Percentiles rank a stretch among this genome's conserved stretches.
Evolutionary conservation across 163 green algal genomes (phyloP).

Genomic region (Scenedesmus sp.): DNA sequence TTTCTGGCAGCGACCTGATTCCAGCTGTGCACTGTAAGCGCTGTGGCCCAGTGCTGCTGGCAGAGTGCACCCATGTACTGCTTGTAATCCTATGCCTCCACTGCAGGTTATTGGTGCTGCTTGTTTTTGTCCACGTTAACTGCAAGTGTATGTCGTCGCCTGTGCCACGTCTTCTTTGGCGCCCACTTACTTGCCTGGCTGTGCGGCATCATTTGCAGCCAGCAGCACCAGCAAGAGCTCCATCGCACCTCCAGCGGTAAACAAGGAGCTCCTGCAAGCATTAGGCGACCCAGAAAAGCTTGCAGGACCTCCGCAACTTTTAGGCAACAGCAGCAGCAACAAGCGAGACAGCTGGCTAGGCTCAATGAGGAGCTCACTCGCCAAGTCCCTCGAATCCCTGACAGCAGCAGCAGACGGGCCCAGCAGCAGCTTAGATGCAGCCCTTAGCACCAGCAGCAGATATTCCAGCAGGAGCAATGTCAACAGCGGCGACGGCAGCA

Average conservation of each 20-base stretch:
- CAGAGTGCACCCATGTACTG: background rate
- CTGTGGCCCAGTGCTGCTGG: background rate
- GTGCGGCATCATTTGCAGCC: background rate
- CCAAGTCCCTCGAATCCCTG: background rate
- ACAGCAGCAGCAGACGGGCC: slow-evolving; percentile 9
- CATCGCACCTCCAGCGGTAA: background rate
- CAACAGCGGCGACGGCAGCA: background rate
- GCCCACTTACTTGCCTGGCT: background rate
- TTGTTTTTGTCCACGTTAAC: too few relatives aligned
- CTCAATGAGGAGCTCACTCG: background rate
- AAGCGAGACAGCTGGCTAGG: slow-evolving; percentile 19
- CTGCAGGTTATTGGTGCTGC: background rate
- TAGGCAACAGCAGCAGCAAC: background rate
- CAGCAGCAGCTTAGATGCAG: background rate
- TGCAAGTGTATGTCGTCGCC: background rate
- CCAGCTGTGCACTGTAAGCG: slow-evolving; percentile 42
- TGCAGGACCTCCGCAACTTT: background rate
- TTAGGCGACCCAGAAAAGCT: slow-evolving; percentile 40
- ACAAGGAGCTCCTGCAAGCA: slow-evolving; percentile 2
- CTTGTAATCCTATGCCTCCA: background rate
- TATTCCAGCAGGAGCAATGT: background rate
- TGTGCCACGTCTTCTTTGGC: background rate
- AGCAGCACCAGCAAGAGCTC: slow-evolving; percentile 4
- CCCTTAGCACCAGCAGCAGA: background rate
- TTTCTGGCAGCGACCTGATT: slow-evolving; percentile 20